phyloP scores from a whole-genome alignment of 1,284 basidiomycete genomes.

The Pholiota adiposa region DNA sequence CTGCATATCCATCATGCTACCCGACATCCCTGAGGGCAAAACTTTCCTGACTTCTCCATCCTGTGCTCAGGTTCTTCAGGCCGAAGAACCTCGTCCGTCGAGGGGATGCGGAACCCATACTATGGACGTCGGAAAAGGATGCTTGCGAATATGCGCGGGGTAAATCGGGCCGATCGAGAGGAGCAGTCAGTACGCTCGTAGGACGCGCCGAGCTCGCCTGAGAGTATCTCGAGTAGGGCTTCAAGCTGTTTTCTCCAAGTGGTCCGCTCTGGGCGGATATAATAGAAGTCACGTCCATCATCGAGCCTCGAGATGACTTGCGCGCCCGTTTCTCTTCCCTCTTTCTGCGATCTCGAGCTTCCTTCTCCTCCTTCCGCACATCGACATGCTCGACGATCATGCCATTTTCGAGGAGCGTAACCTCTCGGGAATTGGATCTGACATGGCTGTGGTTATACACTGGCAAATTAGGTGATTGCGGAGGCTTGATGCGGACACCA shows the following conservation, averaged over 20 bases:
- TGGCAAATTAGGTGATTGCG: conserved; percentile 47
- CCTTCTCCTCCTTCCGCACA: conserved; percentile 78
- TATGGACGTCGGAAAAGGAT: conserved; percentile 79
- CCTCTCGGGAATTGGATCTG: conserved; percentile 64
- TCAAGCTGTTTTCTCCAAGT: conserved; percentile 61
- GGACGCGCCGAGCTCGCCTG: conserved; percentile 61
- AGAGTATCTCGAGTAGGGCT: conserved; percentile 64
- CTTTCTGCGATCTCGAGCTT: conserved; percentile 65
- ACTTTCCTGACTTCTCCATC: conserved; percentile 79
- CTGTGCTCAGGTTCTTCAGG: conserved; percentile 75
- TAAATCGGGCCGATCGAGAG: conserved; percentile 58
- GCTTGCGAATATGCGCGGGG: conserved; percentile 73
- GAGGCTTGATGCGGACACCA: conserved; percentile 71
- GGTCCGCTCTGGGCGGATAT: conserved; percentile 66
- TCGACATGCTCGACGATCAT: conserved; percentile 87
- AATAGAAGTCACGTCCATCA: conserved; percentile 69
- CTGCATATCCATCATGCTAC: conserved; percentile 95
- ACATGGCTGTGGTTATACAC: conserved; percentile 40
- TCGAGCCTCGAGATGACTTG: conserved; percentile 72
- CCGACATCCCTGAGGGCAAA: conserved; percentile 78
- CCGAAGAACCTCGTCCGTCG: conserved; percentile 82
- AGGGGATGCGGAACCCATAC: conserved; percentile 68
- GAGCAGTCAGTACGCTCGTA: conserved; percentile 66
- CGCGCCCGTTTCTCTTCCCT: conserved; percentile 74
- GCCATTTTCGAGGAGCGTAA: conserved; percentile 82